Evolutionary conservation across 2,329 filamentous ascomycete species (phyloP), one percentile per base, ranked within the genome.

Genomic region (Lecanicillium sp.): DNA sequence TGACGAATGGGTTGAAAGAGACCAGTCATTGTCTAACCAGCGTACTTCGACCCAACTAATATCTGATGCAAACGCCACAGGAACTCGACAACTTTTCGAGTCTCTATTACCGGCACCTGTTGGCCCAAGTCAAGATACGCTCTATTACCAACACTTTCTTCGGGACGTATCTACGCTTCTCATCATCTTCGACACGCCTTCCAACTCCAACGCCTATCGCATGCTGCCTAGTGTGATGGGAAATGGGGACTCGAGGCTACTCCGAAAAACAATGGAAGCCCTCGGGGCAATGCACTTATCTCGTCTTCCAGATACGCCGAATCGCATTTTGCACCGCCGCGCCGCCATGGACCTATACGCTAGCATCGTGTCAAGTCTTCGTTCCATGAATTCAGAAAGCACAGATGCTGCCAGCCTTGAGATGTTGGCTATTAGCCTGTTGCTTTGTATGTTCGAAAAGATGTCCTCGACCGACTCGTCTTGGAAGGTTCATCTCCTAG

Each of bases 151-250:
- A n/a, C 43, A 55, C 28, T 44, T 66, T 32, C 63, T 64, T 29
- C 39, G 64, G n/a, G 60, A 56, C 4, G 49, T 66, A 17, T 66
- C 64, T 2, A 59, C 60, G 1, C 66, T 65, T 32, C 55, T 66
- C 50, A 61, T 70, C 29, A 59, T 69, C 30, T 64, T 62, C 43
- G 59, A 63, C 37, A 58, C 53, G 20, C 47, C 55, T 2, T 54
- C 50, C 41, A 60, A 58, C 42, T 48, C 53, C 27, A 62, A 63
- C 32, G 60, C 61, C 2, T 63, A 55, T 66, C 48, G 67, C 56
- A 5, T 45, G 69, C 39, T 48, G 18, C 46, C 44, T 22, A 56
- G 60, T n/a, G 58, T 74, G 37, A 57, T 71, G 17, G 69, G 66
- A 8, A 61, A 64, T 37, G 57, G 27, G 15, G 14, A 38, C 13